Evolutionary conservation across 2,329 filamentous ascomycete genomes (phyloP).

Genomic region (Aspergillus aculeatus): DNA sequence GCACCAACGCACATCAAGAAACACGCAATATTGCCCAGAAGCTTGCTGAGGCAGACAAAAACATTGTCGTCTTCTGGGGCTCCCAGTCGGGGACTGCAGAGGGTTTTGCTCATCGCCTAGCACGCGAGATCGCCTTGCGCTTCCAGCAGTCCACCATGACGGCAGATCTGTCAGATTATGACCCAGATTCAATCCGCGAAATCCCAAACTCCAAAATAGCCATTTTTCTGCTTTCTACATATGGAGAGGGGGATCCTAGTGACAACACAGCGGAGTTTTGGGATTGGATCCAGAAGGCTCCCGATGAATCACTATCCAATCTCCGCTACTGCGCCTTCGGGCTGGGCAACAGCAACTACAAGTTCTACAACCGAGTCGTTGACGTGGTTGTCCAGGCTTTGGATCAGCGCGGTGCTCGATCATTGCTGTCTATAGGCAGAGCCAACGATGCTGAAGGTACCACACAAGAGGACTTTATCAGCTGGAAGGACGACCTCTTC

Average conservation of each 20-base stretch:
- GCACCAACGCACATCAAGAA: slow-evolving; percentile 25
- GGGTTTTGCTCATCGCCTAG: slow-evolving; percentile 84
- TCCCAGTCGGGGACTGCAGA: slow-evolving; percentile 94
- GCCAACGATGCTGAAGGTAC: slow-evolving; percentile 91
- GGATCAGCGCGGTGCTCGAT: slow-evolving; percentile 70
- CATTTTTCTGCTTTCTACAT: slow-evolving; percentile 89
- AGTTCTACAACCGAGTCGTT: slow-evolving; percentile 95
- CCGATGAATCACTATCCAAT: slow-evolving; percentile 68
- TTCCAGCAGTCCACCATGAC: slow-evolving; percentile 94
- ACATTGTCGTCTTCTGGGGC: slow-evolving; percentile 90
- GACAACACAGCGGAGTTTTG: slow-evolving; percentile 93
- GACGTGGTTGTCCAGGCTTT: slow-evolving; percentile 77
- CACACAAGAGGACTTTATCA: slow-evolving; percentile 94
- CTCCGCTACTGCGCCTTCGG: slow-evolving; percentile 82
- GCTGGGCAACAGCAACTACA: slow-evolving; percentile 93
- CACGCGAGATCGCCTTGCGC: slow-evolving; percentile 85
- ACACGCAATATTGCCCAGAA: slow-evolving; percentile 50
- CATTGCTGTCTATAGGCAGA: slow-evolving; percentile 79
- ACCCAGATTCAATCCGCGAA: slow-evolving; percentile 79
- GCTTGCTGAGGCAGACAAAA: slow-evolving; percentile 49
- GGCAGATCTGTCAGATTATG: slow-evolving; percentile 90
- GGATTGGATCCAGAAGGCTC: slow-evolving; percentile 74
- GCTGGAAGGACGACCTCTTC: slow-evolving; percentile 97
- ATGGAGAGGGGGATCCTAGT: slow-evolving; percentile 92
- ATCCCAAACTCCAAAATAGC: slow-evolving; percentile 80